Base-by-base conservation (phyloP, 768 basidiomycete species). In the Butyriboletus loyo region DNA sequence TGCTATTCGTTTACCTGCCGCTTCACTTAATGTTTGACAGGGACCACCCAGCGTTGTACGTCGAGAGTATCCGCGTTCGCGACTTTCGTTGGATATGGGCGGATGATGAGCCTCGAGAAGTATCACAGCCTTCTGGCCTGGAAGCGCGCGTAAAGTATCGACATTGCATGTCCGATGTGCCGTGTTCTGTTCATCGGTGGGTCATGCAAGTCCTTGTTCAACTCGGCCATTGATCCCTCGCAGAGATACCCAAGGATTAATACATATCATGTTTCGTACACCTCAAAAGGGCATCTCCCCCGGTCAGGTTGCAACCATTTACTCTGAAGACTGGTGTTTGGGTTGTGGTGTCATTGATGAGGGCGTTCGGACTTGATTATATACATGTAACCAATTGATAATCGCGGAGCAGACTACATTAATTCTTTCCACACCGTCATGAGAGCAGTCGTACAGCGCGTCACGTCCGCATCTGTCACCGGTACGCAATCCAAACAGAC, bases 371-470 rank as follows among this genome's bases (percentile, higher is more conserved):
- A 50, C 59, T 46, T n/a, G n/a, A n/a, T n/a, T n/a, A n/a, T n/a
- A n/a, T n/a, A n/a, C n/a, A n/a, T n/a, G n/a, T n/a, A n/a, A n/a
- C n/a, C n/a, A 46, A 17, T 24, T 14, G 22, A 19, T 46, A n/a
- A n/a, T n/a, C n/a, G n/a, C n/a, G n/a, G n/a, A n/a, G n/a, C n/a
- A n/a, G n/a, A n/a, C n/a, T n/a, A n/a, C n/a, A n/a, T n/a, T n/a
- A n/a, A n/a, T n/a, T n/a, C n/a, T n/a, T n/a, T n/a, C n/a, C 6
- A 8, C 30, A 39, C 34, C 39, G 49, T 11, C 44, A 94, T 96
- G 93, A 82, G 89, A 49, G 93, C 92, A 9, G 82, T 95, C 9
- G 76, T 95, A 28, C 94, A 96, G 66, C 79, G 88, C 21, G 92
- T 95, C 36, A 67, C 85, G 17, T 84, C 83, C 28, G 93, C 92